Evolutionary conservation across 2,329 filamentous ascomycete species (phyloP), one percentile per base, ranked within the genome.

Genomic region (Microdochium nivale): DNA sequence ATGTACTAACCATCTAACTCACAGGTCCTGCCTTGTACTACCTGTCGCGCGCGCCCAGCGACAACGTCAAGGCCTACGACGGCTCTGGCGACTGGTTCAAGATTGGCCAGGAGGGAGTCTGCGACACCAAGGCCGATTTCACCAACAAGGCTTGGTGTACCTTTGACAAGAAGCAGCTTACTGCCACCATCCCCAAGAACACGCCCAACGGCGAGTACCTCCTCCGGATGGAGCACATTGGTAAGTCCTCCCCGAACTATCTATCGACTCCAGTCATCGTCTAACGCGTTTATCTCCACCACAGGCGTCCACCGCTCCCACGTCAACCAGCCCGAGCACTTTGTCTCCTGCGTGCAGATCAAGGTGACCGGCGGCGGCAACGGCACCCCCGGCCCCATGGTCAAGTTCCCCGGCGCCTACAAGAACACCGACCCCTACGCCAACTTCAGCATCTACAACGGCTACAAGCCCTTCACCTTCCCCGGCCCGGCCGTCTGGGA

Each of bases 361-460:
- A 67, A 79, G 59, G 74, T 81, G 23, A 74, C 72, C 1, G 76
- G 77, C 16, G 67, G 24, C 24, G 46, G 46, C 46, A 47, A 25
- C 24, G 46, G 24, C 9, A 47, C 24, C 14, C 46, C 46, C 5
- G 46, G 24, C 46, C 24, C 24, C 46, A 54, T 60, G 32, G 78
- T 81, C 16, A 58, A 70, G 1, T 78, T 81, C 64, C 78, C 78
- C 0, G 78, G 78, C 7, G 77, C 74, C 1, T 81, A 81, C 59
- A 70, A 71, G 58, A 63, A 60, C 1, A 67, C 62, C 19, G 77
- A 80, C 53, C 64, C 77, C 21, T 44, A 44, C 19, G 40, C 40
- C 40, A 44, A 44, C 40, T 44, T 44, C 40, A 44, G 40, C 40
- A 44, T 44, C 40, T 44, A 44, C 40, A 44, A 44, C 40, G 40